These are phyloP conservation scores for Chlamydomonas incerta DNA, from an alignment of 139 green algal genomes.

Conservation along the genomic window DNA sequence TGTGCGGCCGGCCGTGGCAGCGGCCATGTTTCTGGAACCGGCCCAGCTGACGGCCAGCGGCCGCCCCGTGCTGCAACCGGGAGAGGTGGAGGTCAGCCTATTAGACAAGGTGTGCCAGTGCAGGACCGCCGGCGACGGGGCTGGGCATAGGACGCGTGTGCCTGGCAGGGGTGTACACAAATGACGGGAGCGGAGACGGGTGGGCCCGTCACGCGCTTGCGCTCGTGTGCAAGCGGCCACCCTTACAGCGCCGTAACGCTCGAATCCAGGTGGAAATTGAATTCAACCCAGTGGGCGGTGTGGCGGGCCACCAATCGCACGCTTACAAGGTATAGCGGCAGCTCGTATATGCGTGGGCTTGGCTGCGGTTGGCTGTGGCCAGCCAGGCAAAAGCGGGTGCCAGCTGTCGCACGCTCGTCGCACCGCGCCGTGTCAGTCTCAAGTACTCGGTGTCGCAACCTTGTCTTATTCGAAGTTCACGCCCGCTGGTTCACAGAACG, in stretches of 20 bases:
- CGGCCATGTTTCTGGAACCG: slow-evolving; percentile 55
- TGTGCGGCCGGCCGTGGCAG: no score
- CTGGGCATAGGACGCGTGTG: not conserved
- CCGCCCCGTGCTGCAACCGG: slow-evolving; percentile 64
- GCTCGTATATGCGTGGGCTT: no score
- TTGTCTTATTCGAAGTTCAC: no score
- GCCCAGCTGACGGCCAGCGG: slow-evolving; percentile 65
- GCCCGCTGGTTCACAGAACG: slow-evolving; percentile 36
- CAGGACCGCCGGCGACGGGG: not conserved
- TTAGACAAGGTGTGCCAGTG: slow-evolving; percentile 66
- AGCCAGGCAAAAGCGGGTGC: no score
- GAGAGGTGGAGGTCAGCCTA: slow-evolving; percentile 73
- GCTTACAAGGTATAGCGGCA: slow-evolving; percentile 35
- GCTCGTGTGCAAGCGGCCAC: no score
- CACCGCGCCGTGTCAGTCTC: no score
- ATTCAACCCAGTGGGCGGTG: slow-evolving; percentile 62
- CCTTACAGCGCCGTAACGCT: no score
- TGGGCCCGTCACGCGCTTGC: no score
- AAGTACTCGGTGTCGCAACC: no score
- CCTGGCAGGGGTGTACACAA: not conserved
- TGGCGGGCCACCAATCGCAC: slow-evolving; percentile 25
- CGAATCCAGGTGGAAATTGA: slow-evolving; percentile 73
- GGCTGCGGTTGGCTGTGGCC: no score
- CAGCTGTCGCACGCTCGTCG: not conserved
- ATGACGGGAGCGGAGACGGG: no score